Evolutionary conservation across 1,284 basidiomycete genomes (phyloP).

Genomic region (Erythrobasidium hasegawianum): DNA sequence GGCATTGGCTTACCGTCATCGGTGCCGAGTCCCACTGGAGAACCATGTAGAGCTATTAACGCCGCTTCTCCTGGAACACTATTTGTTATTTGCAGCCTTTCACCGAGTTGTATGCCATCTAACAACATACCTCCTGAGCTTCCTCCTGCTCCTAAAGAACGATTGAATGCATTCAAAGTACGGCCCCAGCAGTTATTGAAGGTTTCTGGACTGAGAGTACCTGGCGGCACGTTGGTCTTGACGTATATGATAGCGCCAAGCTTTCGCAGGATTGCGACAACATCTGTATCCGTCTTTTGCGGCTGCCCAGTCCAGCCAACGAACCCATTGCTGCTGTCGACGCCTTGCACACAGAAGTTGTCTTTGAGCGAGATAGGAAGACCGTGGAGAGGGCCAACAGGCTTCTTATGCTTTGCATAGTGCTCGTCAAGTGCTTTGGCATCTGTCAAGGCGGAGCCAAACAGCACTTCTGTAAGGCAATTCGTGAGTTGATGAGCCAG

Average conservation of each 20-base stretch:
- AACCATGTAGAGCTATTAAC: conserved; percentile 48
- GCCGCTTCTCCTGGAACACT: too few species aligned
- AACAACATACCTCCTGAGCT: conserved; percentile 50
- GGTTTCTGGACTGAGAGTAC: conserved; percentile 41
- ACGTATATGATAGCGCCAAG: conserved; percentile 47
- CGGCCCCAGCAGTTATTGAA: conserved; percentile 47
- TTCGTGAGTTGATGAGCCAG: conserved; percentile 36
- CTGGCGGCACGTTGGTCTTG: conserved; percentile 45
- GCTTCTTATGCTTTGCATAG: not conserved
- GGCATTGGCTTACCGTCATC: conserved; percentile 3
- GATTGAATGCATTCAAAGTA: conserved; percentile 51
- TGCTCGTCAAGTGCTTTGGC: conserved; percentile 27
- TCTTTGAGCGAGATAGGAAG: conserved; percentile 62
- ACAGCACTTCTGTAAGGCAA: conserved; percentile 29
- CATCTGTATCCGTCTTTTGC: conserved; percentile 15
- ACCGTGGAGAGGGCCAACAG: conserved; percentile 59
- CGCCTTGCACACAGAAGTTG: conserved; percentile 50
- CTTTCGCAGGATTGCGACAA: conserved; percentile 40
- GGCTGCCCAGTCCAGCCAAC: conserved; percentile 28
- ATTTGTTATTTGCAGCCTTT: too few species aligned
- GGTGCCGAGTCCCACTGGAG: conserved; percentile 46
- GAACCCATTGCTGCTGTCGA: conserved; percentile 48
- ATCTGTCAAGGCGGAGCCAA: conserved; percentile 9
- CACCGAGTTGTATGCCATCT: too few species aligned
- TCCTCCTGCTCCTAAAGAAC: conserved; percentile 49